Evolutionary conservation across 2,329 filamentous ascomycete species (phyloP).

Genomic region (Bipolaris oryzae): DNA sequence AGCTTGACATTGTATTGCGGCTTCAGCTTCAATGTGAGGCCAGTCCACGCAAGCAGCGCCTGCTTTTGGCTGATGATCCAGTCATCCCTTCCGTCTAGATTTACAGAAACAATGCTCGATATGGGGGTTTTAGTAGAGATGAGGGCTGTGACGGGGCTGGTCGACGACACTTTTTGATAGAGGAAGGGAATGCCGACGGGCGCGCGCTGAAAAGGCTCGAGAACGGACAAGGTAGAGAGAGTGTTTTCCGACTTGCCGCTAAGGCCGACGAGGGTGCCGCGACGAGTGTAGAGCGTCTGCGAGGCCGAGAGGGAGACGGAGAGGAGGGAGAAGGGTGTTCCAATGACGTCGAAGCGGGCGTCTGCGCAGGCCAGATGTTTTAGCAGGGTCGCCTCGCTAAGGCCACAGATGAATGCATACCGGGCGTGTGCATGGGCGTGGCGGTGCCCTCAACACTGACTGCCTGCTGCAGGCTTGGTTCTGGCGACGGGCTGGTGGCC

Average conservation of each 20-base stretch:
- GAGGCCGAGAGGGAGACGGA: slow-evolving; percentile 93
- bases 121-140: slow-evolving; percentile 86
- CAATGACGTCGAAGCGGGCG: slow-evolving; percentile 92
- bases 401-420: slow-evolving; percentile 16
- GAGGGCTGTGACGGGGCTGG: slow-evolving; percentile 83
- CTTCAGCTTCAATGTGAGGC: slow-evolving; percentile 77
- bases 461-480: slow-evolving; percentile 47
- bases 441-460: slow-evolving; percentile 28
- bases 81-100: slow-evolving; percentile 90
- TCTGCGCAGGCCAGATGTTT: slow-evolving; percentile 60
- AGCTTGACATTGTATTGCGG: slow-evolving; percentile 77
- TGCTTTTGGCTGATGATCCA: slow-evolving; percentile 92
- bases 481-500: slow-evolving; percentile 51
- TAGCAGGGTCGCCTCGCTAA: background rate
- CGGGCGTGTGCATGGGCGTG: slow-evolving; percentile 35
- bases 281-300: slow-evolving; percentile 88
- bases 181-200: slow-evolving; percentile 89
- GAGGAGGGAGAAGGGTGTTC: slow-evolving; percentile 88
- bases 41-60: slow-evolving; percentile 94
- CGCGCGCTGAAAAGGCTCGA: slow-evolving; percentile 82
- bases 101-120: slow-evolving; percentile 84
- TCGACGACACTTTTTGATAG: slow-evolving; percentile 86
- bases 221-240: slow-evolving; percentile 84
- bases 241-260: slow-evolving; percentile 91
- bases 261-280: slow-evolving; percentile 87